Conservation (phyloP, 2,329 filamentous ascomycete genomes). For the Penicillium olsonii region DNA sequence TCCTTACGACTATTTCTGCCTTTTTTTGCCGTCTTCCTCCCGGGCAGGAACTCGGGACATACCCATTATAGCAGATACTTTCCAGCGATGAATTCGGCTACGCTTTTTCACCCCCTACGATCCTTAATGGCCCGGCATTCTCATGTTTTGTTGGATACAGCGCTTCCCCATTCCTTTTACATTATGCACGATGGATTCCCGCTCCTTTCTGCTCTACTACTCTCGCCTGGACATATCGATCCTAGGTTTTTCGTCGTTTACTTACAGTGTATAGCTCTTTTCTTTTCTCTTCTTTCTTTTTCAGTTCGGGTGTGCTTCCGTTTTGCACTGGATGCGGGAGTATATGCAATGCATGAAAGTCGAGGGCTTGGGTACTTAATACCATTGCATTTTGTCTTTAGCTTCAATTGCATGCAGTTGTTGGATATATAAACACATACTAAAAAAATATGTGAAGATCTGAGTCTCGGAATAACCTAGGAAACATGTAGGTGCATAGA, state of each 20-base stretch:
- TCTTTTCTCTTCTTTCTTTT: neutral
- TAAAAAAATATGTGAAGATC: neutral
- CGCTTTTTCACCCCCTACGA: conserved; percentile 19
- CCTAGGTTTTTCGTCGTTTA: conserved; percentile 15
- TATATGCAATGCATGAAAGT: conserved; percentile 18
- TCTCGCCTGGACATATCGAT: conserved; percentile 17
- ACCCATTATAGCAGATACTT: conserved; percentile 12
- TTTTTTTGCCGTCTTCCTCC: conserved; percentile 8
- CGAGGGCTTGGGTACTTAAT: conserved; percentile 16
- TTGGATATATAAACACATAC: neutral
- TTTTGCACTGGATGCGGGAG: conserved; percentile 7
- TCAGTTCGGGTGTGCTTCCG: conserved; percentile 7
- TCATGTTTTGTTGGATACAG: neutral
- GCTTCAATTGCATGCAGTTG: neutral
- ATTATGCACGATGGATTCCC: conserved; percentile 11
- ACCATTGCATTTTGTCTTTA: conserved; percentile 13
- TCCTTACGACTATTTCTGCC: conserved; percentile 9
- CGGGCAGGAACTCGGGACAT: conserved; percentile 25
- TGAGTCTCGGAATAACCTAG: too few species aligned
- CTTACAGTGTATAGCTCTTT: conserved; percentile 9
- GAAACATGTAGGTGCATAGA: too few species aligned
- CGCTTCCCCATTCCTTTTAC: conserved; percentile 15
- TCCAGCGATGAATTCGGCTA: conserved; percentile 17
- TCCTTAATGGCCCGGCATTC: conserved; percentile 22
- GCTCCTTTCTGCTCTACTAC: conserved; percentile 10